A percentile compares a stretch with the other conserved stretches of the same genome.
phyloP scores from a whole-genome alignment of 805 yeast species.

The Candida multigemmis region DNA sequence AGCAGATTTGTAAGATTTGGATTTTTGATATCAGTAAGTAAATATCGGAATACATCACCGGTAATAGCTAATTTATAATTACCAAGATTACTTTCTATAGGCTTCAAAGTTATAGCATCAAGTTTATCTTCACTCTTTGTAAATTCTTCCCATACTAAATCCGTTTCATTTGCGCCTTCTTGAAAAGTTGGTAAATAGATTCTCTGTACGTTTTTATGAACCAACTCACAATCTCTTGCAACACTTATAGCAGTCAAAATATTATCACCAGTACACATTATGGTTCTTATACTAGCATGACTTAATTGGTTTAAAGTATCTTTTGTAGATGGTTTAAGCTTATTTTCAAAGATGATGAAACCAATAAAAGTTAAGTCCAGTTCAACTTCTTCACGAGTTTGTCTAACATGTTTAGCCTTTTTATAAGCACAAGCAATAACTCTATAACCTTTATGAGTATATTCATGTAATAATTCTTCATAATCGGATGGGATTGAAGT shows the following conservation, averaged over 20 bases:
- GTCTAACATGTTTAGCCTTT: constrained; percentile 12
- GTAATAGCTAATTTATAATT: constrained; percentile 73
- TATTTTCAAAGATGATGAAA: constrained; percentile 87
- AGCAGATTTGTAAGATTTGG: constrained; percentile 37
- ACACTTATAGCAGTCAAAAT: constrained; percentile 91
- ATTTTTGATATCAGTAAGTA: constrained; percentile 49
- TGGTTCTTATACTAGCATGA: constrained; percentile 67
- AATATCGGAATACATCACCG: constrained; percentile 81
- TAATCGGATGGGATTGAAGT: constrained; percentile 67
- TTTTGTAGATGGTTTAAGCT: constrained; percentile 63
- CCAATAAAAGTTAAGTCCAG: constrained; percentile 67
- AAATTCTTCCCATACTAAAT: constrained; percentile 61
- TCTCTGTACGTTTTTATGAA: constrained; percentile 28
- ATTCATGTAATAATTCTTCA: constrained; percentile 64
- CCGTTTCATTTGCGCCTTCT: constrained; percentile 27
- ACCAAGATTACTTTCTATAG: constrained; percentile 20
- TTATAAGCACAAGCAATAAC: constrained; percentile 91
- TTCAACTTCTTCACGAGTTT: constrained; percentile 60
- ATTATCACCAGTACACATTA: constrained; percentile 98
- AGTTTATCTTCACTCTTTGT: constrained; percentile 46
- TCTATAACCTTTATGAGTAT: constrained; percentile 90
- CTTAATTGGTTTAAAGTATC: constrained; percentile 50
- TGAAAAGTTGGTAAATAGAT: constrained; percentile 50
- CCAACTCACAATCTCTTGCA: constrained; percentile 71
- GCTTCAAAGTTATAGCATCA: constrained; percentile 56